A percentile compares a stretch with the other conserved stretches of the same genome.
phyloP scores from a whole-genome alignment of 257 asterid species.

The Solanum acaule region DNA sequence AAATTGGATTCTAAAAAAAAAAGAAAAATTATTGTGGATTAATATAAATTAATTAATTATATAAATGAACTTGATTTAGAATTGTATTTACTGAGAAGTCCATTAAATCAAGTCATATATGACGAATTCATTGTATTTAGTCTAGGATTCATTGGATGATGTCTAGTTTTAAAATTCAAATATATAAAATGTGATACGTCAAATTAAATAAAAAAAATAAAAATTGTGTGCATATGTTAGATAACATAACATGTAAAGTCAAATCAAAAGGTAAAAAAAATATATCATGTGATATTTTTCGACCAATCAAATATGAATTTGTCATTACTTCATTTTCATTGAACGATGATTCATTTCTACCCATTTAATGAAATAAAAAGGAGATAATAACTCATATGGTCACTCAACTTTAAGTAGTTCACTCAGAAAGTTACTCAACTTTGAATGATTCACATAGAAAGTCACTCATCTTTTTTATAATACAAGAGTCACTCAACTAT shows the following conservation, averaged over 20 bases:
- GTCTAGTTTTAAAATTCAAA: not conserved
- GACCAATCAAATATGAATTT: not conserved
- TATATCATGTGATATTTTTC: not conserved
- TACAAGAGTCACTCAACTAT: too few relatives aligned
- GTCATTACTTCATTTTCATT: not conserved
- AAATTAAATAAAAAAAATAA: not conserved
- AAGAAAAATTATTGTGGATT: not conserved
- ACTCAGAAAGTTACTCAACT: too few relatives aligned
- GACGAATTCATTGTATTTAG: not conserved
- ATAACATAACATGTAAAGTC: not conserved
- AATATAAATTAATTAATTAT: not conserved
- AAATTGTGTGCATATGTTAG: not conserved
- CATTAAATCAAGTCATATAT: not conserved
- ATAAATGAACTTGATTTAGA: not conserved
- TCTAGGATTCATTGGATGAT: not conserved
- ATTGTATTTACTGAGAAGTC: not conserved
- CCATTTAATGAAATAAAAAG: not conserved
- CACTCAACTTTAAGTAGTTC: too few relatives aligned
- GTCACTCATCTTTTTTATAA: too few relatives aligned
- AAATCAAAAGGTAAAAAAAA: not conserved
- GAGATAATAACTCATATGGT: too few relatives aligned
- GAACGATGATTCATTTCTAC: not conserved
- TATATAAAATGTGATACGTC: not conserved
- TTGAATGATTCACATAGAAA: too few relatives aligned
- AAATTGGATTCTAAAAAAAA: not conserved